A percentile compares a stretch with the other conserved stretches of the same genome.
Conservation (phyloP, 169 alveolate genomes). For the Eimeria maxima region DNA sequence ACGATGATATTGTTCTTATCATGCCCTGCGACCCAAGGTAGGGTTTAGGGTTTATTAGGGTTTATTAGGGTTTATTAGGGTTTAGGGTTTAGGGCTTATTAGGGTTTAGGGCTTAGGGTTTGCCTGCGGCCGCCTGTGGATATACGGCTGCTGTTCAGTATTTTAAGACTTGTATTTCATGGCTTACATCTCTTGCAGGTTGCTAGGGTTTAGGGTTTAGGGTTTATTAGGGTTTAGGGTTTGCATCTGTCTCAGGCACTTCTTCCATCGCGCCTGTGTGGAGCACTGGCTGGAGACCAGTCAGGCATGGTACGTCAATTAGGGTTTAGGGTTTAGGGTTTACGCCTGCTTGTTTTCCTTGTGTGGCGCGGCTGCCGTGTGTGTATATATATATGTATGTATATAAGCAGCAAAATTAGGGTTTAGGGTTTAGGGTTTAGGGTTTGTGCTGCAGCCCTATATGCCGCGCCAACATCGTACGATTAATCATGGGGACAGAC, state of each 20-base stretch:
- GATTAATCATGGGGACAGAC: conserved; percentile 37
- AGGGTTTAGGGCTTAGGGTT: too few species aligned
- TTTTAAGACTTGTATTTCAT: too few species aligned
- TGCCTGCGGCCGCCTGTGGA: too few species aligned
- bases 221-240: conserved; percentile 22
- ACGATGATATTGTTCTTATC: conserved; percentile 57
- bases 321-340: conserved; percentile 39
- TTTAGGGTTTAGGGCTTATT: neutral
- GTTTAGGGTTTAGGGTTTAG: conserved; percentile 52
- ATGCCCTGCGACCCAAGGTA: conserved; percentile 79
- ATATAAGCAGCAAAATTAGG: too few species aligned
- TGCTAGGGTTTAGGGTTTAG: too few species aligned
- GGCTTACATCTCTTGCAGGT: neutral
- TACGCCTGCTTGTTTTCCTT: neutral
- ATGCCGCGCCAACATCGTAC: conserved; percentile 78
- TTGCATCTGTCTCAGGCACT: conserved; percentile 49
- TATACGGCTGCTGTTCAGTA: too few species aligned
- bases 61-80: too few species aligned
- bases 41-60: conserved; percentile 41
- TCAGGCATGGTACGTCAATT: conserved; percentile 7
- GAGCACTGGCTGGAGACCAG: conserved; percentile 80
- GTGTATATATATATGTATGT: too few species aligned
- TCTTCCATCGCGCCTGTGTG: conserved; percentile 79
- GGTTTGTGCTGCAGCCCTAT: conserved; percentile 71
- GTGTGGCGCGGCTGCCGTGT: neutral